These are phyloP conservation scores for Microbotryomycetes sp. DNA, from an alignment of 1,284 basidiomycete species.

Conservation along the genomic window DNA sequence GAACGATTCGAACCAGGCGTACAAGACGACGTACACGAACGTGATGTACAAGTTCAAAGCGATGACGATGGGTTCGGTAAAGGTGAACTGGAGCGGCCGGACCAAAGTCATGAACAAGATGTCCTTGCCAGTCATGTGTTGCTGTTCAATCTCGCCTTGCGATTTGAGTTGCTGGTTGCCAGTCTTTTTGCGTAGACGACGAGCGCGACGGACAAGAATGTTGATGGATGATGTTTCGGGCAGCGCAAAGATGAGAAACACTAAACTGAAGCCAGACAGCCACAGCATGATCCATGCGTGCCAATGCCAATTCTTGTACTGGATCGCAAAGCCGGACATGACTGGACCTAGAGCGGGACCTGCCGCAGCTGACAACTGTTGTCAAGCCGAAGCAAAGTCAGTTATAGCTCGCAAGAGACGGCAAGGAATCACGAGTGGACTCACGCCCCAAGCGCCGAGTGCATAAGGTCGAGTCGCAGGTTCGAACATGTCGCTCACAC, in stretches of 20 bases:
- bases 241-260: conserved; percentile 35
- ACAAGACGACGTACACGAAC: conserved; percentile 13
- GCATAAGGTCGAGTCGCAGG: conserved; percentile 19
- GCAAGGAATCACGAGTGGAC: background rate
- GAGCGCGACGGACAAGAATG: conserved; percentile 41
- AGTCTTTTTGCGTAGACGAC: conserved; percentile 40
- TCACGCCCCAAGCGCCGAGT: conserved; percentile 18
- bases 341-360: conserved; percentile 36
- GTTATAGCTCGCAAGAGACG: background rate
- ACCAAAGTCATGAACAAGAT: conserved; percentile 9
- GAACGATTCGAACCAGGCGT: conserved; percentile 13
- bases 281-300: conserved; percentile 41
- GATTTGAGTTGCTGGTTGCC: conserved; percentile 40
- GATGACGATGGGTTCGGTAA: conserved; percentile 38
- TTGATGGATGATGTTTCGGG: conserved; percentile 41
- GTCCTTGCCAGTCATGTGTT: conserved; percentile 5
- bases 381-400: background rate
- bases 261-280: conserved; percentile 36
- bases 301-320: conserved; percentile 39
- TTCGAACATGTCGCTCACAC: conserved; percentile 9
- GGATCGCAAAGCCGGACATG: conserved; percentile 35
- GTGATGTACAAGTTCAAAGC: conserved; percentile 22
- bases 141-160: conserved; percentile 32
- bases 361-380: conserved; percentile 26
- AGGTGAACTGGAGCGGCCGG: conserved; percentile 35